These are phyloP conservation scores for Agrocybe praecox DNA, from an alignment of 768 basidiomycete species.

Conservation along the genomic window DNA sequence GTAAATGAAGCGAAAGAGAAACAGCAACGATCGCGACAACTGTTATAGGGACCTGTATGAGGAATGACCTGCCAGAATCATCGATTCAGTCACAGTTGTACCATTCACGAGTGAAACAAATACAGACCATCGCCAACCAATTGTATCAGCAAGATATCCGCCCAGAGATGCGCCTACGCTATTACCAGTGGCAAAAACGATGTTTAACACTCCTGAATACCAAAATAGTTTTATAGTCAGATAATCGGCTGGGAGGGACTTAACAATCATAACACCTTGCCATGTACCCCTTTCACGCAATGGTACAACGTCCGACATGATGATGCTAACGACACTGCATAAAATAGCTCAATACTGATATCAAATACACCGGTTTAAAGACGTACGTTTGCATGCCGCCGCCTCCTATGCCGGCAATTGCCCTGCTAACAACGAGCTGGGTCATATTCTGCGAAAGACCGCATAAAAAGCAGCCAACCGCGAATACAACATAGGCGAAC, in stretches of 20 bases:
- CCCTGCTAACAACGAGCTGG: constrained; percentile 53
- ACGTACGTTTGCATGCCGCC: constrained; percentile 66
- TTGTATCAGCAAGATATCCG: constrained; percentile 60
- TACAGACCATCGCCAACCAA: constrained; percentile 67
- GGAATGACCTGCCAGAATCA: constrained; percentile 47
- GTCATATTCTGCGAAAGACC: constrained; percentile 57
- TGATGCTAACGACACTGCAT: constrained; percentile 58
- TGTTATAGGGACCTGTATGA: constrained; percentile 60
- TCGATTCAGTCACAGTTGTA: not conserved
- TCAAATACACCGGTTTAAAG: not conserved
- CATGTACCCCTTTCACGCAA: constrained; percentile 67
- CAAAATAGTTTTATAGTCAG: not conserved
- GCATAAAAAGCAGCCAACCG: constrained; percentile 53
- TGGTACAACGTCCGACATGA: constrained; percentile 68
- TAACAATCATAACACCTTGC: constrained; percentile 46
- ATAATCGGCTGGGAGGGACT: not conserved
- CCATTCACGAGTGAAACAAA: not conserved
- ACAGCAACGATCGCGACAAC: constrained; percentile 56
- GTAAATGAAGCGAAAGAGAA: constrained; percentile 56
- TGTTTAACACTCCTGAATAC: constrained; percentile 53
- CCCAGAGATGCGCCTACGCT: constrained; percentile 65
- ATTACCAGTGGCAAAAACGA: constrained; percentile 60
- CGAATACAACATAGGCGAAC: constrained; percentile 56
- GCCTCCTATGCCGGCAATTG: constrained; percentile 61
- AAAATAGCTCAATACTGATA: not conserved